phyloP scores from a whole-genome alignment of 2,329 filamentous ascomycete species.

The Xylariaceae sp. region DNA sequence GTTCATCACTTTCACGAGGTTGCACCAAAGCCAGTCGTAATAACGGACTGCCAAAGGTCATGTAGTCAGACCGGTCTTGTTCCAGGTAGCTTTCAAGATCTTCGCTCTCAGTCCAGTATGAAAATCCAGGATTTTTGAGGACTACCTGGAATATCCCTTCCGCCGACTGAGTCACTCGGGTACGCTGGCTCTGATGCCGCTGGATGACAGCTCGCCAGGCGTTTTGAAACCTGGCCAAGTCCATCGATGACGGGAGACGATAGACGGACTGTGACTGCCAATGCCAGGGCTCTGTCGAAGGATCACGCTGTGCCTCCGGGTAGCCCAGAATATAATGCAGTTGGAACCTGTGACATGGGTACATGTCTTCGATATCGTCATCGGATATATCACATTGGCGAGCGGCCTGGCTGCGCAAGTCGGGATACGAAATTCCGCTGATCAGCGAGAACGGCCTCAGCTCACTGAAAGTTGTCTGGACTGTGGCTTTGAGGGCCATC shows the following conservation, averaged over 20 bases:
- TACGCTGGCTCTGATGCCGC: conserved; percentile 1
- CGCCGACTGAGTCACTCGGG: conserved; percentile 32
- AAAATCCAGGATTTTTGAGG: too few relatives aligned
- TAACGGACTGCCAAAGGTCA: too few relatives aligned
- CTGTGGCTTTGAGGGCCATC: not conserved
- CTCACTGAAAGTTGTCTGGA: not conserved
- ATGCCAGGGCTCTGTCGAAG: not conserved
- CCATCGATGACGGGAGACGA: not conserved
- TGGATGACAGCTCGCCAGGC: conserved; percentile 1
- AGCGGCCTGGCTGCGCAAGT: not conserved
- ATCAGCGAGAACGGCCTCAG: too few relatives aligned
- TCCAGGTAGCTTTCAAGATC: too few relatives aligned
- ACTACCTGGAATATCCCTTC: conserved; percentile 1
- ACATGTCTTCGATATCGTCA: conserved; percentile 3
- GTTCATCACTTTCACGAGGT: not conserved
- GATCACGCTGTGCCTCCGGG: conserved; percentile 1
- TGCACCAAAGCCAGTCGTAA: not conserved
- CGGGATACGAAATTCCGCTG: too few relatives aligned
- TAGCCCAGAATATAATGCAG: conserved; percentile 3
- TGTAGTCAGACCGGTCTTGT: too few relatives aligned
- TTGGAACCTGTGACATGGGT: conserved; percentile 1
- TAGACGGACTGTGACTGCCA: conserved; percentile 2
- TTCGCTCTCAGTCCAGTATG: too few relatives aligned
- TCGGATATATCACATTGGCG: not conserved
- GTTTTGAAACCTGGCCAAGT: not conserved